Percentiles rank a stretch among this genome's conserved stretches.
Conservation (phyloP, 2,329 filamentous ascomycete species). For the Didymella sp. region DNA sequence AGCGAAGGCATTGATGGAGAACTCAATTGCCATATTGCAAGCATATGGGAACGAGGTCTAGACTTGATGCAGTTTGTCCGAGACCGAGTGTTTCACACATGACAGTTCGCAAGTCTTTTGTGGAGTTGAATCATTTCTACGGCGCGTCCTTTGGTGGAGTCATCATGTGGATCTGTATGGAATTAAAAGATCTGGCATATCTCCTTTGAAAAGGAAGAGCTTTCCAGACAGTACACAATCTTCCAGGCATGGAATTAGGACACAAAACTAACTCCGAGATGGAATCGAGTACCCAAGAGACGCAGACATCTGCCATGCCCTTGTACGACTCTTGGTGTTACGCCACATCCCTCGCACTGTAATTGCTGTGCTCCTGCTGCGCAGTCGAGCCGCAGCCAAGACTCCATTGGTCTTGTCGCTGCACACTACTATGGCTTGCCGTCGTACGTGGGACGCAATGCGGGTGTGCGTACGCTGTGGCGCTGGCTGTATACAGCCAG, state of each 20-base stretch:
- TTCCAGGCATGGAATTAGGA: neutral
- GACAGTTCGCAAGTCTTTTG: neutral
- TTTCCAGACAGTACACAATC: neutral
- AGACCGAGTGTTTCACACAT: neutral
- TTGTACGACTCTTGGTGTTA: conserved; percentile 16
- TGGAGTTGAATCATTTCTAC: neutral
- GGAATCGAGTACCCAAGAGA: neutral
- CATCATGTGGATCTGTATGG: neutral
- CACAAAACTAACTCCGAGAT: conserved; percentile 2
- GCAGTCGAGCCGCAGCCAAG: conserved; percentile 17
- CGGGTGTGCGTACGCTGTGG: conserved; percentile 12
- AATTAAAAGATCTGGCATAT: too few relatives aligned
- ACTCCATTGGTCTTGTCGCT: neutral
- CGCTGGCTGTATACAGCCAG: neutral
- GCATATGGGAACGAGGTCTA: neutral
- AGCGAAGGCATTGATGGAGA: neutral
- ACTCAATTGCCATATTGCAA: neutral
- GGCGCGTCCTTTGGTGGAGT: neutral
- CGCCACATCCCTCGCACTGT: conserved; percentile 8
- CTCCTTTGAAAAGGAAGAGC: too few relatives aligned
- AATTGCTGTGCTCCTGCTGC: conserved; percentile 5
- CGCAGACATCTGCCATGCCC: conserved; percentile 13
- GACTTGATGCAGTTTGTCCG: conserved; percentile 1
- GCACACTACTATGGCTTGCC: neutral
- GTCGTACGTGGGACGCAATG: conserved; percentile 16